Evolutionary conservation across 768 basidiomycete genomes (phyloP).

Genomic region (Mycena venus): DNA sequence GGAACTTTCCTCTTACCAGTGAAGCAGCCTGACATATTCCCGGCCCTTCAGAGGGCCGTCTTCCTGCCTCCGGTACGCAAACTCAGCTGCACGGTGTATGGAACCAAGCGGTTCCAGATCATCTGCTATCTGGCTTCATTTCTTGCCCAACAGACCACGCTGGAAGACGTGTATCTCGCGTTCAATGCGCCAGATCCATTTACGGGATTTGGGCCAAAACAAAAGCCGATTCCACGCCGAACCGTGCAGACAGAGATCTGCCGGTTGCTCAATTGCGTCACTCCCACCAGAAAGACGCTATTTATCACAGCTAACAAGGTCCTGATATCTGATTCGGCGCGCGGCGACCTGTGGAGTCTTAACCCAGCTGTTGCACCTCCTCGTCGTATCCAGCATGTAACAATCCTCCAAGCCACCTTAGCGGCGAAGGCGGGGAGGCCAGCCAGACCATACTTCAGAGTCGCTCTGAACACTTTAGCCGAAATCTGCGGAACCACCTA

Average conservation of each 20-base stretch:
- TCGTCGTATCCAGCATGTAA: not conserved
- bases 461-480: not conserved
- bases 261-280: constrained; percentile 10
- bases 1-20: not conserved
- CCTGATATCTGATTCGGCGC: not conserved
- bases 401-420: not conserved
- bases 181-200: not conserved
- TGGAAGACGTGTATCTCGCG: not conserved
- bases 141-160: not conserved
- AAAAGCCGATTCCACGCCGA: not conserved
- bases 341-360: not conserved
- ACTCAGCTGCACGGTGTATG: not conserved
- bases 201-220: not conserved
- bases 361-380: not conserved
- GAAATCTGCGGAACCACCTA: not conserved
- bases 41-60: constrained; percentile 9
- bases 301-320: not conserved
- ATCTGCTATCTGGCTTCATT: not conserved
- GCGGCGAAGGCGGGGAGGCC: not conserved
- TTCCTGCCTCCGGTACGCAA: constrained; percentile 8
- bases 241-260: constrained; percentile 1
- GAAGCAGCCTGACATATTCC: not conserved
- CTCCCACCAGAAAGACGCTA: not conserved
- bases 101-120: not conserved
- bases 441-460: not conserved